Base-by-base conservation (phyloP, 805 yeast genomes). In the Starmerella stellata region DNA sequence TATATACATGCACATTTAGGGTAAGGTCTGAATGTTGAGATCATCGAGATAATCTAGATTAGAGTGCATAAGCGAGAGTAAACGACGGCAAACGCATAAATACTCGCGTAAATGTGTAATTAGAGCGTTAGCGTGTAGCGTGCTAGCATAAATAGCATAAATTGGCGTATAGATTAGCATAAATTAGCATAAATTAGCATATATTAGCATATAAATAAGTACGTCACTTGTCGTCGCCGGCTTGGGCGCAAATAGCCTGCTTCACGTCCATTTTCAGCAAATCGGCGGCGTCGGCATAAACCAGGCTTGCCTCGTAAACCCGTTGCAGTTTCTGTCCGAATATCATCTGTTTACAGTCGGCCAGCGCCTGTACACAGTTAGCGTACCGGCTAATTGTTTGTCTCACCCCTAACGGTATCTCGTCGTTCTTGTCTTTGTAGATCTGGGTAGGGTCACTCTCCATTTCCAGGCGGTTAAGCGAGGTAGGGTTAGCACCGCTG, bases 381-480 rank as follows among this genome's bases (percentile, higher is more conserved):
- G 77, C 70, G 57, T 90, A 90, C 44, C 96, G 66, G 2, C 92
- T 69, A 24, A 90, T 85, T 5, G 82, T 77, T 43, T 68, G 70
- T 47, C 87, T 70, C 15, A 72, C 65, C 15, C 69, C 63, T 21
- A 65, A 59, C 4, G 78, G 62, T 17, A 90, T 74, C 17, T 61
- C 59, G 45, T 82, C 94, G 54, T 90, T 92, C 42, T 70, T 69
- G 58, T 92, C 96, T 38, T 87, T 75, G 61, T 90, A 90, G 30
- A 90, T 87, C 54, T 85, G 93, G 90, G 92, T 76, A 1, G 95
- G 78, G 21, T 92, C 76, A 39, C 65, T 64, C 52, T 85, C 95
- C 56, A 80, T 90, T 55, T 85, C 95, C 35, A 90, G 61, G 48
- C 93, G 68, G 11, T 95, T 83, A 38, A 87, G 79, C 2, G 80